A percentile compares a stretch with the other conserved stretches of the same genome.
These are phyloP conservation scores for Waltiozyma sp. DNA, from an alignment of 1,139 yeast genomes.

Conservation along the genomic window DNA sequence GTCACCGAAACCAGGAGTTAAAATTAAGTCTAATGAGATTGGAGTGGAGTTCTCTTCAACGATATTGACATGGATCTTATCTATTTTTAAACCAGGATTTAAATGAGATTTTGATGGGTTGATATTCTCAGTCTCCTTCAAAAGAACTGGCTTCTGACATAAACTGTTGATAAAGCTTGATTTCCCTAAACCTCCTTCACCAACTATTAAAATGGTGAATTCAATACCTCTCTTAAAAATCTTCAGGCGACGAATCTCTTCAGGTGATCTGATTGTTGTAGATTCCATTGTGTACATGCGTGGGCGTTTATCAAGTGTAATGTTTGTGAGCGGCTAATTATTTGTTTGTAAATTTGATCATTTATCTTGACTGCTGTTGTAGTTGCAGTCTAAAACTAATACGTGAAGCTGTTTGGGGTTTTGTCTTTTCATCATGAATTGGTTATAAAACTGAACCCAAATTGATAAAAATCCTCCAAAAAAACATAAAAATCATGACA, in stretches of 20 bases:
- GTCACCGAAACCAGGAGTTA: conserved; percentile 38
- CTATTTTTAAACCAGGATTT: conserved; percentile 19
- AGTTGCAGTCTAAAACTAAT: too few relatives aligned
- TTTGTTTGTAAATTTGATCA: neutral
- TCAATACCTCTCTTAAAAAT: conserved; percentile 49
- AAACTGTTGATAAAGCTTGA: conserved; percentile 51
- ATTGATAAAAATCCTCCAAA: too few relatives aligned
- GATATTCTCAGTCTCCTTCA: conserved; percentile 9
- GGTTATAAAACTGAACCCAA: too few relatives aligned
- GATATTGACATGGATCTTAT: conserved; percentile 20
- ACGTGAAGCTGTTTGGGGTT: too few relatives aligned
- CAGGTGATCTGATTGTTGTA: conserved; percentile 21
- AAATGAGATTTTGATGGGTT: conserved; percentile 17
- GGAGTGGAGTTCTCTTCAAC: conserved; percentile 31
- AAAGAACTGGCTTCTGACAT: conserved; percentile 28
- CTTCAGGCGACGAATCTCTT: conserved; percentile 44
- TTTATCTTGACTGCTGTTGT: neutral
- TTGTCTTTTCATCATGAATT: too few relatives aligned
- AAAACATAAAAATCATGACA: too few relatives aligned
- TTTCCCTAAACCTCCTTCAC: conserved; percentile 52
- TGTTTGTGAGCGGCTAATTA: neutral
- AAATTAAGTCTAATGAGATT: conserved; percentile 28
- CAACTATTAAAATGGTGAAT: conserved; percentile 46
- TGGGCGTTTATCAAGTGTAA: too few relatives aligned
- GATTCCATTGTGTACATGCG: neutral